Base-by-base conservation (phyloP, 2,329 filamentous ascomycete genomes). In the Stagonosporopsis tanaceti region DNA sequence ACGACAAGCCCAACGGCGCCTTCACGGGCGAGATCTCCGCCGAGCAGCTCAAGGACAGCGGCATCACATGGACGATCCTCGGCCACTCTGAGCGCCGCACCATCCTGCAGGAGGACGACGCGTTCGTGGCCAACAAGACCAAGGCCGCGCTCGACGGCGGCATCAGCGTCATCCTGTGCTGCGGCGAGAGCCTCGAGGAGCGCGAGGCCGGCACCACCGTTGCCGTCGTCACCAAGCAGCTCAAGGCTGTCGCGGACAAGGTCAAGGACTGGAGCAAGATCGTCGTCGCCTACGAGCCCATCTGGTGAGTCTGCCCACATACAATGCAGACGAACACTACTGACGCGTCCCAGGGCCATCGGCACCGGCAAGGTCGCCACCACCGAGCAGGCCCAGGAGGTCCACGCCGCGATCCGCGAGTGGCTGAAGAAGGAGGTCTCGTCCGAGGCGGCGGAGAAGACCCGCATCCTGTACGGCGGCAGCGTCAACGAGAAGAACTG, bases 401-500 rank as follows among this genome's bases (percentile, higher is more conserved):
- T 83, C 66, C 79, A 77, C 83, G 91, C 89, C 72, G 92, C 90
- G 66, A 96, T 99, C 81, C 91, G 95, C 71, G 82, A 87, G 74
- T 98, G 93, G 92, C 85, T 99, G 76, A 78, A 75, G 62, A 87
- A 88, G 75, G 85, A 88, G 73, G 85, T 93, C 70, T 91, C 96
- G 64, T 82, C 86, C 74, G 84, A 90, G 76, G 91, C 90, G 55
- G 87, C 93, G 44, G 92, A 96, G 64, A 87, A 90, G 82, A 97
- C 93, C 61, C 88, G 95, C 72, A 92, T 99, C 77, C 89, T 99
- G 76, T 99, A 99, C 81, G 95, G 95, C 67, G 95, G 95, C 76
- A 95, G 90, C 72, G 95, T 99, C 73, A 96, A 85, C 77, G 95
- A 97, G 86, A 97, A 97, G 90, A 99, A 99, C 88, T 96, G 92